Conservation (phyloP, 495 filamentous ascomycete species). For the Mycothermus thermophilus region DNA sequence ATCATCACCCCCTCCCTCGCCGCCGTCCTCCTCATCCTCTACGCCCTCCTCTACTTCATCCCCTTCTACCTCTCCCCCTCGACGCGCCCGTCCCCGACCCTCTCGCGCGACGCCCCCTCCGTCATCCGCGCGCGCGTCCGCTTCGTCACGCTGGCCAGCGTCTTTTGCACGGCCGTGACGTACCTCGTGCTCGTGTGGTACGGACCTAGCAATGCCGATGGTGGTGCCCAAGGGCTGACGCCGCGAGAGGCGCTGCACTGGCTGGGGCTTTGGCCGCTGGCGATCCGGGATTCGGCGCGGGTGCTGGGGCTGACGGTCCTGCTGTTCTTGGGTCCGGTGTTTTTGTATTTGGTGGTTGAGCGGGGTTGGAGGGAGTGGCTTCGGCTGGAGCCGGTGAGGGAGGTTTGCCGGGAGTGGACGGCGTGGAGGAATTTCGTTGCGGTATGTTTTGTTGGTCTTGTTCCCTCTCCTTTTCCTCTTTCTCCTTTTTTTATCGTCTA, state of each 20-base stretch:
- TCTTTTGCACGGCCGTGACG: constrained; percentile 45
- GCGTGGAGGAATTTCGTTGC: constrained; percentile 43
- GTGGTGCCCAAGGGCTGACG: constrained; percentile 7
- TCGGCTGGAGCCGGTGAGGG: constrained; percentile 18
- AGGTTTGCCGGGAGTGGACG: constrained; percentile 32
- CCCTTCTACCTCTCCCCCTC: constrained; percentile 75
- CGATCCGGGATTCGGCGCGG: constrained; percentile 43
- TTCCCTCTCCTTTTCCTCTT: not conserved
- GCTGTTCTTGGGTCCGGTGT: constrained; percentile 77
- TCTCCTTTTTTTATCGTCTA: constrained; percentile 1
- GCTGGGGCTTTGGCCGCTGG: constrained; percentile 64
- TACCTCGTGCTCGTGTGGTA: constrained; percentile 39
- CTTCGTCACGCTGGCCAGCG: constrained; percentile 57
- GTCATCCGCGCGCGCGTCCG: constrained; percentile 80
- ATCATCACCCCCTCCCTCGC: constrained; percentile 15
- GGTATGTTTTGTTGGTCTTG: constrained; percentile 19
- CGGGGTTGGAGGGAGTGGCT: constrained; percentile 56
- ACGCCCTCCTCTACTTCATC: constrained; percentile 75
- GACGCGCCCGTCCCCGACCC: constrained; percentile 66
- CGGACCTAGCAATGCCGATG: constrained; percentile 3
- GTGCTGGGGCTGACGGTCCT: constrained; percentile 54
- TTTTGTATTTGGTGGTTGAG: constrained; percentile 57
- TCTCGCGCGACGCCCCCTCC: constrained; percentile 76
- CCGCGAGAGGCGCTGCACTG: constrained; percentile 42
- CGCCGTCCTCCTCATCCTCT: constrained; percentile 40